Percentiles rank a stretch among this genome's conserved stretches.
These are phyloP conservation scores for Paspalum vaginatum DNA, from an alignment of 176 grass and related monocot species.

Conservation along the genomic window DNA sequence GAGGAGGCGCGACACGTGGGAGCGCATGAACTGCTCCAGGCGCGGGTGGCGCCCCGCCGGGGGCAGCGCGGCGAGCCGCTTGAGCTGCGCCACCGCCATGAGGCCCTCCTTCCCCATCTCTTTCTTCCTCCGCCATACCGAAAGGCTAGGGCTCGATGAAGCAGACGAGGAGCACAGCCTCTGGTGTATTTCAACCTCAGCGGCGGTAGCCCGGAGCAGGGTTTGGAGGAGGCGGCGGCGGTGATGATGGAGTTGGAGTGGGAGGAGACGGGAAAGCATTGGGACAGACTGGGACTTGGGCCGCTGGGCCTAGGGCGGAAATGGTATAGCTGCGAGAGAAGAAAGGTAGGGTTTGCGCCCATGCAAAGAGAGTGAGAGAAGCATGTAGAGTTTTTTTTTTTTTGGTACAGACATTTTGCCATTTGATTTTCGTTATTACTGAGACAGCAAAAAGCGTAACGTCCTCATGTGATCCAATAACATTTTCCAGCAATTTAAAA, in stretches of 20 bases:
- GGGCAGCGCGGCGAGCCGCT: slow-evolving; percentile 68
- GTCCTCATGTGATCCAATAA: too few relatives aligned
- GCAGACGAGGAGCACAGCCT: slow-evolving; percentile 42
- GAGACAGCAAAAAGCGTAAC: too few relatives aligned
- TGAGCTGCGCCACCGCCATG: slow-evolving; percentile 82
- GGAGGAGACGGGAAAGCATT: slow-evolving; percentile 45
- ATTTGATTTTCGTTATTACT: too few relatives aligned
- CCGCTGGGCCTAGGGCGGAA: too few relatives aligned
- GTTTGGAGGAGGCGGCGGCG: slow-evolving; percentile 30
- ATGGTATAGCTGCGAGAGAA: too few relatives aligned
- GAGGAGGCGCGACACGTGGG: slow-evolving; percentile 80
- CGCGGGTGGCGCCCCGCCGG: slow-evolving; percentile 35
- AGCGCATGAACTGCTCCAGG: slow-evolving; percentile 74
- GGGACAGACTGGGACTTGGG: background rate
- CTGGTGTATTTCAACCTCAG: background rate
- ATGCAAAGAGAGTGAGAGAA: too few relatives aligned
- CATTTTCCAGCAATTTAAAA: too few relatives aligned
- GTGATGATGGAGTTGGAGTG: slow-evolving; percentile 15
- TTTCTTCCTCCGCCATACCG: slow-evolving; percentile 91
- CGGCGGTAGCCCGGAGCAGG: slow-evolving; percentile 16
- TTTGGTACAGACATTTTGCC: too few relatives aligned
- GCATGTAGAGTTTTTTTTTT: too few relatives aligned
- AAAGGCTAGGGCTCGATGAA: slow-evolving; percentile 67
- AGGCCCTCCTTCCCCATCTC: slow-evolving; percentile 98
- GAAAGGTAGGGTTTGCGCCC: too few relatives aligned